Evolutionary conservation across 352 stramenopile species (phyloP), one percentile per base, ranked within the genome.

Genomic region (Phytophthora tentaculata): DNA sequence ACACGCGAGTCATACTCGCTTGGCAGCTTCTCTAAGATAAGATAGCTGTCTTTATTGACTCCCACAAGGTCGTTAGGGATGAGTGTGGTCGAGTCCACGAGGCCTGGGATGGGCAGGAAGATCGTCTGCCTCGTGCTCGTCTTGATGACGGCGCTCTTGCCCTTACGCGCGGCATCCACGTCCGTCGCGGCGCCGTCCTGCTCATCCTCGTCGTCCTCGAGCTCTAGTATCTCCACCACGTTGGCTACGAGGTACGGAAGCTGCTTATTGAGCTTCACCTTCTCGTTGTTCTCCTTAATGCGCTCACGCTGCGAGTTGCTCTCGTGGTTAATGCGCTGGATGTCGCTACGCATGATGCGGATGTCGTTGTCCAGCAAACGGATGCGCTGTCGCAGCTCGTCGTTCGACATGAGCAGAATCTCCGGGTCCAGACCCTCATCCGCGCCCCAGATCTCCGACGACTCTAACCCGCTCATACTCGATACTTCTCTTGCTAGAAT

Each of bases 221-320:
- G 77, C 64, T 95, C 80, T 22, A 97, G 64, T 19, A 96, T 76
- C 64, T 99, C 97, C 16, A 99, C 95, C 24, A 99, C 96, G 84
- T 99, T 99, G 41, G 94, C 97, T n/a, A 99, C 98, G 3, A 99
- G 80, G 72, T 98, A 99, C 22, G 98, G 98, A 51, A 99, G 76
- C 79, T 99, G 96, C 74, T 99, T 99, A 84, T 99, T 99, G 24
- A 99, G 79, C 81, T 99, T 99, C 65, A 99, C 96, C 74, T 99
- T 99, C 74, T 99, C 98, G 79, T 98, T 98, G 82, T 99, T 99
- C 71, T 99, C 97, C 67, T 98, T 98, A 78, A 99, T 99, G 17
- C 94, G 86, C 54, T 98, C 95, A 17, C 80, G 83, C 73, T 99
- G 96, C 61, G 84, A 90, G 55, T 96, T 91, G 65, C 84, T 96